Conservation (phyloP, 768 basidiomycete species). For the Suillus subluteus region DNA sequence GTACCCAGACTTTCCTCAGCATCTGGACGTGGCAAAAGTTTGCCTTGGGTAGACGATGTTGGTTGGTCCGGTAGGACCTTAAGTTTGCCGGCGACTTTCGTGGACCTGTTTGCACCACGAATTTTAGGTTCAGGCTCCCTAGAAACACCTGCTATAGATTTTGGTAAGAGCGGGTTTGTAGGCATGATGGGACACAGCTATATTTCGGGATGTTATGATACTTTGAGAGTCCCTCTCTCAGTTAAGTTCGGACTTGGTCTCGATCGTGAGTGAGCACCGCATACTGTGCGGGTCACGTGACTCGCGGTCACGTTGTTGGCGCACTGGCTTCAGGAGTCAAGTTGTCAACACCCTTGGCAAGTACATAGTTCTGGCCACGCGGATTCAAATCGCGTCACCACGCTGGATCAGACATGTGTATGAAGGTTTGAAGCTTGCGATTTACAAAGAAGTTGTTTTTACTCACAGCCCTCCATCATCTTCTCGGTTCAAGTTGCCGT, state of each 20-base stretch:
- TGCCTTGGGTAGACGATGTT: constrained; percentile 39
- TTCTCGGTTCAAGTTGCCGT: neutral
- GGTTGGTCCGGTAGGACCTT: constrained; percentile 89
- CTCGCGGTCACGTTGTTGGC: neutral
- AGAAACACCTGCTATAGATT: constrained; percentile 27
- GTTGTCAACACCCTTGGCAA: neutral
- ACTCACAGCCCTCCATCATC: neutral
- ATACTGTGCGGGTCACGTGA: neutral
- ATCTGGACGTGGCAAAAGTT: constrained; percentile 23
- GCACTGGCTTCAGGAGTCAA: too few species aligned
- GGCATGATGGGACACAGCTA: constrained; percentile 25
- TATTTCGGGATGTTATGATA: neutral
- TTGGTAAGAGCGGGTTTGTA: constrained; percentile 35
- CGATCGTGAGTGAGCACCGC: neutral
- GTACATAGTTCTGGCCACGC: neutral
- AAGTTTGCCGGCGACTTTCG: constrained; percentile 83
- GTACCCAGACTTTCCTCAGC: constrained; percentile 50
- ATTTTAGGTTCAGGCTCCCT: constrained; percentile 43
- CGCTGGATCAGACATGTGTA: neutral
- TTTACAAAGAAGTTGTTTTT: neutral
- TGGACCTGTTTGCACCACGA: constrained; percentile 77
- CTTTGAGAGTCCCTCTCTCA: neutral
- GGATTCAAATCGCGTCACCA: neutral
- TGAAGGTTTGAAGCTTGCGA: neutral
- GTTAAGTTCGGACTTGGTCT: neutral